Evolutionary conservation across 2,329 filamentous ascomycete genomes (phyloP).

Genomic region (Aschersonia sp.): DNA sequence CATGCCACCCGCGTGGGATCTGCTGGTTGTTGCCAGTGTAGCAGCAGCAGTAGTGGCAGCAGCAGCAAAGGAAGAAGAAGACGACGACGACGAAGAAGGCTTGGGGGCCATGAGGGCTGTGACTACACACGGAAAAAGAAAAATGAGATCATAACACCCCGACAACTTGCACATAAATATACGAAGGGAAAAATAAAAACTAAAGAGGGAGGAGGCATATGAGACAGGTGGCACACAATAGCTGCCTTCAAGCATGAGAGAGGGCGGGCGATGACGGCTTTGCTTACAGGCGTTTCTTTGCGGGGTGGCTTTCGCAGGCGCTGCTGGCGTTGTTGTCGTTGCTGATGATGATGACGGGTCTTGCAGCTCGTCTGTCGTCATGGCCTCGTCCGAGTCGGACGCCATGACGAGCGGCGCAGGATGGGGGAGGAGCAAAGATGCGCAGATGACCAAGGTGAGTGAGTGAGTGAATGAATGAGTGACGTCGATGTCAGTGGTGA

Average conservation of each 20-base stretch:
- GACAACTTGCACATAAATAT: too few relatives aligned
- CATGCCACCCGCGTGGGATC: conserved; percentile 25
- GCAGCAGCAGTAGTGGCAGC: too few relatives aligned
- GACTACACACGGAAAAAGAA: conserved; percentile 9
- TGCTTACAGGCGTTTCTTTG: conserved; percentile 26
- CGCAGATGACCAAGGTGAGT: too few relatives aligned
- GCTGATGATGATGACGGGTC: conserved; percentile 12
- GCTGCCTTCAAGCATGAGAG: background rate
- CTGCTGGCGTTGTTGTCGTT: background rate
- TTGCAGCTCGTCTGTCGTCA: conserved; percentile 25
- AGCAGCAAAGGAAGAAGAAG: too few relatives aligned
- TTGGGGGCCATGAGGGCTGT: conserved; percentile 22
- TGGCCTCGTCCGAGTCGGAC: conserved; percentile 22
- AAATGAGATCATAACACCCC: too few relatives aligned
- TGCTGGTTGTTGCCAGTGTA: conserved; percentile 1
- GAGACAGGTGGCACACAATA: too few relatives aligned
- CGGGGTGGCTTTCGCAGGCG: conserved; percentile 5
- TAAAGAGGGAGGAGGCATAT: too few relatives aligned
- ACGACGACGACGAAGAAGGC: background rate
- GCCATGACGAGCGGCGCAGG: background rate
- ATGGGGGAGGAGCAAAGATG: too few relatives aligned
- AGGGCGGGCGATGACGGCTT: background rate
- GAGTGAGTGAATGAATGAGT: too few relatives aligned
- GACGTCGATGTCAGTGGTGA: too few relatives aligned
- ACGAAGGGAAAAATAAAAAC: too few relatives aligned